Base-by-base conservation (phyloP, 139 green algal genomes). In the Desmodesmus armatus region DNA sequence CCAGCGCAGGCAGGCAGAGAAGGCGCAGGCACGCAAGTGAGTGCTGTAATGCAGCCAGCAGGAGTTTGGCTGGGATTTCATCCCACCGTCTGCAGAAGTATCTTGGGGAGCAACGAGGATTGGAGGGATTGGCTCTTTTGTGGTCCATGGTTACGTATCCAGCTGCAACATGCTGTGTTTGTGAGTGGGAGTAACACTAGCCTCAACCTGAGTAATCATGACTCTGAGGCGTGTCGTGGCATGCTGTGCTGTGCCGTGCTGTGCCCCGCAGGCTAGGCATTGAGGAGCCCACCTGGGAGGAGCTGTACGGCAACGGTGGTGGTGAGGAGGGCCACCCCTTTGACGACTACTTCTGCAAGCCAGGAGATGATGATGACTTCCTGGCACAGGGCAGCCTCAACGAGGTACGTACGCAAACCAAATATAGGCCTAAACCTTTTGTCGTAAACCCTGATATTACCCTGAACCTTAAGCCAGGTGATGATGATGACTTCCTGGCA, bases 1-100 rank as follows among this genome's bases (percentile, higher is more conserved):
- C 82, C 92, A 94, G 87, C 82, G 88, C 55, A 88, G 86, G 44
- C 79, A 88, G 69, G 44, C 69, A 47, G 91, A 94, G 87, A 82
- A 88, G 29, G 80, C 88, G 13, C 87, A 90, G 82, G 66, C 37
- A 23, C 73, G 81, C 83, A 94, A 90, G 90, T 90, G 70, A 78
- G 88, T 83, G 15, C 9, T 53, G 0, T 29, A 75, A 29, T 23
- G 2, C 19, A n/a, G n/a, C n/a, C n/a, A n/a, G n/a, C n/a, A n/a
- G n/a, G n/a, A n/a, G n/a, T n/a, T n/a, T n/a, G n/a, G n/a, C n/a
- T n/a, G n/a, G n/a, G n/a, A n/a, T n/a, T n/a, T n/a, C n/a, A n/a
- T n/a, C n/a, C n/a, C n/a, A n/a, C n/a, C n/a, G n/a, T n/a, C n/a
- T n/a, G n/a, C n/a, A n/a, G n/a, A n/a, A n/a, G n/a, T n/a, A n/a